phyloP scores from a whole-genome alignment of 2,329 filamentous ascomycete species.

The Diplodia intermedia region DNA sequence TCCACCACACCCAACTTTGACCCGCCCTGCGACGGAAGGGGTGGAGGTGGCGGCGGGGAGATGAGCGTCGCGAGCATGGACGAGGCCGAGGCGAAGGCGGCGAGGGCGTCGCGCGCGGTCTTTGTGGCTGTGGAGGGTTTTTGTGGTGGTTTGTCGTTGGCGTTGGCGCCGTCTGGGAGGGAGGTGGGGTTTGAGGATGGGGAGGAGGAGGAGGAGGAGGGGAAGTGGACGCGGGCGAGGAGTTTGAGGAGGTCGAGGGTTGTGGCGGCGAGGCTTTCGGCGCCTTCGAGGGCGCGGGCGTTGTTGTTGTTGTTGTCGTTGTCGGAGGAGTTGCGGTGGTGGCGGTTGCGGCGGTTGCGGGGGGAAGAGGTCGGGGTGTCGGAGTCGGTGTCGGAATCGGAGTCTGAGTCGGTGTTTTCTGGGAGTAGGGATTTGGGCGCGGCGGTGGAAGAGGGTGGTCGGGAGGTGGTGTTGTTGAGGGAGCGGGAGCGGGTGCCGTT shows the following conservation, averaged over 20 bases:
- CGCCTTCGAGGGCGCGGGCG: slow-evolving; percentile 20
- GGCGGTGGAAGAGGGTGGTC: neutral
- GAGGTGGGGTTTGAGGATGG: too few species aligned
- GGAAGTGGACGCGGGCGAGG: neutral
- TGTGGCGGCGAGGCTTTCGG: slow-evolving; percentile 16
- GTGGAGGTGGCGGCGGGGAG: neutral
- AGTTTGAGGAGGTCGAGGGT: slow-evolving; percentile 18
- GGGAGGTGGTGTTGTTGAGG: neutral
- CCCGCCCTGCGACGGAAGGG: neutral
- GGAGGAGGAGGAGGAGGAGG: too few species aligned
- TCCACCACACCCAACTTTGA: neutral
- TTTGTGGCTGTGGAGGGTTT: neutral
- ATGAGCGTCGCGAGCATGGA: slow-evolving; percentile 1
- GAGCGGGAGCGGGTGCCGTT: neutral
- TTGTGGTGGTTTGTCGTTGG: neutral
- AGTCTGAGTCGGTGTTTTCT: neutral
- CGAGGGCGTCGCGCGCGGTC: slow-evolving; percentile 10
- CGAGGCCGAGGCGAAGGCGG: neutral
- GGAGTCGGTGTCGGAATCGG: neutral
- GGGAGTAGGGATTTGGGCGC: neutral
- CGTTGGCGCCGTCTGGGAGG: neutral
- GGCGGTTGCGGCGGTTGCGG: too few species aligned
- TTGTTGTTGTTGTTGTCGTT: neutral
- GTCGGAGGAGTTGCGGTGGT: neutral
- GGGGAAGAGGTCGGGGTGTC: neutral